Percentiles rank a stretch among this genome's conserved stretches.
Conservation (phyloP, 1,139 yeast species). For the Geotrichum siamense region DNA sequence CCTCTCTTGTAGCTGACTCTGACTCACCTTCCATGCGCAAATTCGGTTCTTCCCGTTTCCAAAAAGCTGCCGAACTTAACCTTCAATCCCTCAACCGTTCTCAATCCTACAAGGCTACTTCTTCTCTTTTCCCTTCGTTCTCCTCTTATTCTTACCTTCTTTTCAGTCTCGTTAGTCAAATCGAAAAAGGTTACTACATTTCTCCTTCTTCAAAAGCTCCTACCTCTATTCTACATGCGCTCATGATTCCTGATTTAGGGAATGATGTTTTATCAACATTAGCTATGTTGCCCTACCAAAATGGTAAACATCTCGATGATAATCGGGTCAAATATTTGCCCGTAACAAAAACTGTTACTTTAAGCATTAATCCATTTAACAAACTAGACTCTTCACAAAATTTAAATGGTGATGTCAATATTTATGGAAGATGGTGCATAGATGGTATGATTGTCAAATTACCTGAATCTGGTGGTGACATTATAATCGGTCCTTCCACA, state of each 20-base stretch:
- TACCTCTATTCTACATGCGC: slow-evolving; percentile 44
- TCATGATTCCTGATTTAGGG: slow-evolving; percentile 45
- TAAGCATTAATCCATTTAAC: slow-evolving; percentile 18
- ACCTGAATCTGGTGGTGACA: slow-evolving; percentile 15
- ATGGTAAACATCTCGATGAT: slow-evolving; percentile 49
- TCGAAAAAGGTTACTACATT: slow-evolving; percentile 64
- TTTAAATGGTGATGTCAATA: slow-evolving; percentile 22
- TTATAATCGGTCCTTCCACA: background rate
- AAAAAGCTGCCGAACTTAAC: slow-evolving; percentile 56
- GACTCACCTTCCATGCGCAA: slow-evolving; percentile 61
- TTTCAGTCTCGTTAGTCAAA: slow-evolving; percentile 51
- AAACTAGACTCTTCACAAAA: slow-evolving; percentile 12
- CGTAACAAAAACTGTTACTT: slow-evolving; percentile 1
- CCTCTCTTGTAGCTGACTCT: slow-evolving; percentile 72
- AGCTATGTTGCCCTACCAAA: slow-evolving; percentile 52
- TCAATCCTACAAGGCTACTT: slow-evolving; percentile 26
- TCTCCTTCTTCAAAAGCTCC: slow-evolving; percentile 54
- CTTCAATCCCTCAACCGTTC: slow-evolving; percentile 41
- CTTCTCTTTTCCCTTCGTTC: slow-evolving; percentile 28
- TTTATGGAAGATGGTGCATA: slow-evolving; percentile 14
- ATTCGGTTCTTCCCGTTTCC: slow-evolving; percentile 60
- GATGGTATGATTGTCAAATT: slow-evolving; percentile 28
- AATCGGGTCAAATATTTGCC: slow-evolving; percentile 14
- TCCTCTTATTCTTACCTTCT: slow-evolving; percentile 56
- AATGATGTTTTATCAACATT: slow-evolving; percentile 44